Evolutionary conservation across 1,284 basidiomycete genomes (phyloP).

Genomic region (Boletus calvinii): DNA sequence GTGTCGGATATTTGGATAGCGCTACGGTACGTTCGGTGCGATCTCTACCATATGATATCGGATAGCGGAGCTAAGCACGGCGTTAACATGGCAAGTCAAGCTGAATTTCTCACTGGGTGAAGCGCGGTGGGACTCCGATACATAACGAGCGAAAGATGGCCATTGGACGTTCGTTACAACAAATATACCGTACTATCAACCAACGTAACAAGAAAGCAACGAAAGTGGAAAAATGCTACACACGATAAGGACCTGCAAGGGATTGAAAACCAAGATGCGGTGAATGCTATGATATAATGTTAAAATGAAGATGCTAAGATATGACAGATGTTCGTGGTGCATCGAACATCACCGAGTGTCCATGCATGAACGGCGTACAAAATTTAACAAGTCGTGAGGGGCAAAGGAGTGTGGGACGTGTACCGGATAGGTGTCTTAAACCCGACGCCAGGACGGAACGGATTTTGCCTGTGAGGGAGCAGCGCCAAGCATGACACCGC

Average conservation of each 20-base stretch:
- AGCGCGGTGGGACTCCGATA: not conserved
- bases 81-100: constrained; percentile 1
- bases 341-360: constrained; percentile 29
- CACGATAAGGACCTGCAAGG: constrained; percentile 33
- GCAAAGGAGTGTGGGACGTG: constrained; percentile 28
- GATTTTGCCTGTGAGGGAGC: constrained; percentile 31
- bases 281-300: constrained; percentile 35
- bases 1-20: constrained; percentile 17
- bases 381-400: constrained; percentile 23
- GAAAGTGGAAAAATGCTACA: constrained; percentile 36
- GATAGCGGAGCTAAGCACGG: constrained; percentile 4
- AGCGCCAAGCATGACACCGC: constrained; percentile 77
- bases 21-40: not conserved
- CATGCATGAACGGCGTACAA: constrained; percentile 27
- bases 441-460: constrained; percentile 51
- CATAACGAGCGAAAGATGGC: not conserved
- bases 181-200: constrained; percentile 28
- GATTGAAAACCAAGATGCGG: constrained; percentile 25
- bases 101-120: constrained; percentile 5
- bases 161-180: constrained; percentile 30
- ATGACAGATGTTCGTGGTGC: constrained; percentile 27
- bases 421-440: constrained; percentile 27
- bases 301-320: constrained; percentile 35
- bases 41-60: not conserved
- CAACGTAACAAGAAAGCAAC: constrained; percentile 22